A percentile compares a stretch with the other conserved stretches of the same genome.
These are phyloP conservation scores for Nicotiana knightiana DNA, from an alignment of 257 asterid genomes.

Conservation along the genomic window DNA sequence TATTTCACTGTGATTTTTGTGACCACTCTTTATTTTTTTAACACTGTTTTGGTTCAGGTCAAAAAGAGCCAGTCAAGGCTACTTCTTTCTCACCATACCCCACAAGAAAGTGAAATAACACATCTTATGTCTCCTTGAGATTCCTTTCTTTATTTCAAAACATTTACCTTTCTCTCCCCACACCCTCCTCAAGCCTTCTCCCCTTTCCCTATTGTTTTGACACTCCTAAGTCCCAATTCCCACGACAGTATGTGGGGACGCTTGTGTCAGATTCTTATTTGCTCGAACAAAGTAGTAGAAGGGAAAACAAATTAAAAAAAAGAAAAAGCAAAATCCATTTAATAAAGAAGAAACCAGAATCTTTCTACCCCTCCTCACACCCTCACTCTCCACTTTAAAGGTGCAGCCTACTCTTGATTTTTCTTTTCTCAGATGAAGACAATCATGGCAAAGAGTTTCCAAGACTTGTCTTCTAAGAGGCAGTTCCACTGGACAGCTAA, in stretches of 20 bases:
- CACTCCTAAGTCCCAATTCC: slow-evolving; percentile 10
- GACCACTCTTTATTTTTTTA: not conserved
- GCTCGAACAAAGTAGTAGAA: not conserved
- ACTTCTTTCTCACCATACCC: slow-evolving; percentile 32
- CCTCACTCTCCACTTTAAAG: slow-evolving; percentile 20
- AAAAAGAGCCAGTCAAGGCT: slow-evolving; percentile 26
- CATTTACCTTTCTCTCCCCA: slow-evolving; percentile 10
- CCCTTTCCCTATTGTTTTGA: slow-evolving; percentile 2
- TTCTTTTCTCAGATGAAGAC: slow-evolving; percentile 38
- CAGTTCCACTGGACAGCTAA: slow-evolving; percentile 57
- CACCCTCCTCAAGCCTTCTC: not conserved
- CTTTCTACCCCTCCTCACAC: slow-evolving; percentile 6
- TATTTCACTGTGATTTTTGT: slow-evolving; percentile 13
- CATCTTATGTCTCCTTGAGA: slow-evolving; percentile 40
- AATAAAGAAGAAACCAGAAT: slow-evolving; percentile 19
- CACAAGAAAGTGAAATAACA: slow-evolving; percentile 49
- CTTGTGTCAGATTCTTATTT: slow-evolving; percentile 18
- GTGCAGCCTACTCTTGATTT: slow-evolving; percentile 7
- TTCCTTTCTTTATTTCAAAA: slow-evolving; percentile 36
- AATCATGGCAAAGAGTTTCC: slow-evolving; percentile 39
- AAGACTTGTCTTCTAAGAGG: slow-evolving; percentile 34
- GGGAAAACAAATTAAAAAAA: not conserved
- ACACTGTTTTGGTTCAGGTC: slow-evolving; percentile 21
- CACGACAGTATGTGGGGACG: slow-evolving; percentile 19
- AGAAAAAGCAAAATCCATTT: not conserved